Conservation (phyloP, 352 stramenopile species). For the Globisporangium yorkense region DNA sequence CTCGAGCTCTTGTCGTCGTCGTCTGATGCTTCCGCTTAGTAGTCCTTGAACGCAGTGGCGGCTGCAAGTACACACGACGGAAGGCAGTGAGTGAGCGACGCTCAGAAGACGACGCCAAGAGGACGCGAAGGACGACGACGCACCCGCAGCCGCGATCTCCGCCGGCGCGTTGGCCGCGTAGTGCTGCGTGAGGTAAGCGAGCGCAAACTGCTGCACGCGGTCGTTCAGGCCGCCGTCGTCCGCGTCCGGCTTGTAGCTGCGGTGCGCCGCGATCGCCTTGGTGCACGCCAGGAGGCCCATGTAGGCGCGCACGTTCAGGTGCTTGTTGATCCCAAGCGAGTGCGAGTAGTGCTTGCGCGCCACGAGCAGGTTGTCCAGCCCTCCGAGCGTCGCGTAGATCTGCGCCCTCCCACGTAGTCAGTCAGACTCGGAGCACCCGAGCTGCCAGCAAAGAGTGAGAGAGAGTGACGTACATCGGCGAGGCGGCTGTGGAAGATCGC, state of each 20-base stretch:
- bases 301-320: conserved; percentile 45
- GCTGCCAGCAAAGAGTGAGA: not conserved
- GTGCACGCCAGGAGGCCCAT: conserved; percentile 49
- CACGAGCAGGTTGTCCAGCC: conserved; percentile 46
- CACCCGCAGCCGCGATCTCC: conserved; percentile 42
- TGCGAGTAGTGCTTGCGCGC: conserved; percentile 69
- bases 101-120: not conserved
- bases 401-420: conserved; percentile 3
- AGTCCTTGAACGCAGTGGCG: conserved; percentile 22
- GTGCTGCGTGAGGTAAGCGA: conserved; percentile 31
- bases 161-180: conserved; percentile 30
- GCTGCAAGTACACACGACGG: conserved; percentile 8
- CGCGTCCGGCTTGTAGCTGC: conserved; percentile 33
- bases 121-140: not conserved
- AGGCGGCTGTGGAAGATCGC: conserved; percentile 56
- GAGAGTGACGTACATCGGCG: conserved; percentile 36
- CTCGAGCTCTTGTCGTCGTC: not conserved
- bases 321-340: conserved; percentile 62
- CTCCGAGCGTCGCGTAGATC: conserved; percentile 62
- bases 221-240: conserved; percentile 55
- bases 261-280: conserved; percentile 40
- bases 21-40: conserved; percentile 11
- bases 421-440: no score
- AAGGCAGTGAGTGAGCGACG: not conserved
- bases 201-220: conserved; percentile 45